Conservation (phyloP, 441 rosid genomes). For the Gossypium aridum region DNA sequence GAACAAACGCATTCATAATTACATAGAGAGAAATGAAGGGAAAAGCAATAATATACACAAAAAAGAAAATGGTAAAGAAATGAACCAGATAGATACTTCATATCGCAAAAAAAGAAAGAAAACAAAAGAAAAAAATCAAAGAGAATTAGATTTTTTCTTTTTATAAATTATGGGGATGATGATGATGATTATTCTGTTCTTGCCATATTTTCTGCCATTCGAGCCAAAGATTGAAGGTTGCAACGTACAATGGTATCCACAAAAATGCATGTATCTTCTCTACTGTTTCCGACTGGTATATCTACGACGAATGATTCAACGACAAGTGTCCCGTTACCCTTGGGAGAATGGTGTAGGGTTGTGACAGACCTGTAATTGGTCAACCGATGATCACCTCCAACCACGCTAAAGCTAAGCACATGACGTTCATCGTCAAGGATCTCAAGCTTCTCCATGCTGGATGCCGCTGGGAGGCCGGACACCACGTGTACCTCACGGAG, state of each 20-base stretch:
- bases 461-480: slow-evolving; percentile 45
- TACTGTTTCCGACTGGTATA: slow-evolving; percentile 59
- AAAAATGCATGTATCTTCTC: slow-evolving; percentile 64
- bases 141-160: neutral
- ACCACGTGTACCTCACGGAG: slow-evolving; percentile 2
- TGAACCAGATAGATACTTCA: neutral
- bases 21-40: neutral
- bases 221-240: slow-evolving; percentile 70
- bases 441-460: slow-evolving; percentile 67
- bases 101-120: neutral
- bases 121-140: neutral
- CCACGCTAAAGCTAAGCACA: slow-evolving; percentile 63
- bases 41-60: neutral
- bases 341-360: slow-evolving; percentile 40
- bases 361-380: slow-evolving; percentile 67
- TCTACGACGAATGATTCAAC: slow-evolving; percentile 81
- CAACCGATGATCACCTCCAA: slow-evolving; percentile 82
- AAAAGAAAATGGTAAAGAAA: neutral
- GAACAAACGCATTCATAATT: neutral
- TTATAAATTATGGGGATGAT: neutral
- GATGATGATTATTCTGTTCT: slow-evolving; percentile 4
- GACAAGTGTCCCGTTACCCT: slow-evolving; percentile 43
- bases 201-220: slow-evolving; percentile 46
- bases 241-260: slow-evolving; percentile 66
- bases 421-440: slow-evolving; percentile 72